A percentile compares a stretch with the other conserved stretches of the same genome.
phyloP scores from a whole-genome alignment of 2,329 filamentous ascomycete genomes.

The Neurospora sp. region DNA sequence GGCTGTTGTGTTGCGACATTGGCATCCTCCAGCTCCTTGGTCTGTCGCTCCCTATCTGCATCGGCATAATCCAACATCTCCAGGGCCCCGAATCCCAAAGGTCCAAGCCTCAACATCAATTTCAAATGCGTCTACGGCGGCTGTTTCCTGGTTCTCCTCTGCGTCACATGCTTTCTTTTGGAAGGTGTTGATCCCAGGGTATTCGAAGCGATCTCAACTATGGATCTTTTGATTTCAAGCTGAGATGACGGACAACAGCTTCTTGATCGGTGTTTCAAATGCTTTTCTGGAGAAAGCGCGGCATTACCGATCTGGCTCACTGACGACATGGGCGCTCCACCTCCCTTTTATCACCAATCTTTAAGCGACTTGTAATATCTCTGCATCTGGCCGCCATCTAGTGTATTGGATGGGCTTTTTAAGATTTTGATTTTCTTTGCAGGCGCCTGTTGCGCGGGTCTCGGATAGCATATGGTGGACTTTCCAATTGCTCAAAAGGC shows the following conservation, averaged over 20 bases:
- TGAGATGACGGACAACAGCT: neutral
- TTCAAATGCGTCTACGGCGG: neutral
- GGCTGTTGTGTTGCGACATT: neutral
- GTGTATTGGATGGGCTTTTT: conserved; percentile 2
- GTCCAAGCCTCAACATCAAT: neutral
- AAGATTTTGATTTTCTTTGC: conserved; percentile 1
- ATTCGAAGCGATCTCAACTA: neutral
- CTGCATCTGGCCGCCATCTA: neutral
- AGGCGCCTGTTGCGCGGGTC: neutral
- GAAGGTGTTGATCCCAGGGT: neutral
- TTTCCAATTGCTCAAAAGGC: neutral
- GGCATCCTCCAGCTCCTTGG: neutral
- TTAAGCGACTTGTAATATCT: conserved; percentile 9
- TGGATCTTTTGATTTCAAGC: neutral
- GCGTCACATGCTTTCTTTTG: neutral
- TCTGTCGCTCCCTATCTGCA: neutral
- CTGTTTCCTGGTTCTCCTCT: neutral
- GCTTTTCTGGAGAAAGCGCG: neutral
- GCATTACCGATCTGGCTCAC: neutral
- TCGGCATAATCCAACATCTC: neutral
- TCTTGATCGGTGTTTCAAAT: neutral
- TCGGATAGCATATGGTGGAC: neutral
- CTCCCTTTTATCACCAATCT: neutral
- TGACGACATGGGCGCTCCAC: neutral
- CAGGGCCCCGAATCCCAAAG: neutral